These are phyloP conservation scores for Botryotinia calthae DNA, from an alignment of 2,329 filamentous ascomycete species.

Conservation along the genomic window DNA sequence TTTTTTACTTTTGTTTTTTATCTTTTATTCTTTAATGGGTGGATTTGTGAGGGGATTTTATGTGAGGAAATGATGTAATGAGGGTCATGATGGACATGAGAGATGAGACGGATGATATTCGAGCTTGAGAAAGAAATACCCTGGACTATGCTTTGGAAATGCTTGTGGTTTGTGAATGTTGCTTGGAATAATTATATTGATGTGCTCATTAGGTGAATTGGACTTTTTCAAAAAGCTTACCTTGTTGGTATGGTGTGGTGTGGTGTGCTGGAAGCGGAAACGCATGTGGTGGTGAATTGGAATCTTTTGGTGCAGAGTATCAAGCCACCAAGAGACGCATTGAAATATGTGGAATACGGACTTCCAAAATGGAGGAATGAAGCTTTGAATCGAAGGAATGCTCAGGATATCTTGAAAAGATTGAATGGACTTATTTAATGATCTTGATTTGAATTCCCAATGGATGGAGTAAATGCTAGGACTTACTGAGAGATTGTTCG, in stretches of 20 bases:
- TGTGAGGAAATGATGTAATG: too few relatives aligned
- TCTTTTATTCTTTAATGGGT: neutral
- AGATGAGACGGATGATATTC: neutral
- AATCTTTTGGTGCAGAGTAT: neutral
- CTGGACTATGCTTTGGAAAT: neutral
- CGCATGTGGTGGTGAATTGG: neutral
- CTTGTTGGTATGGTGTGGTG: neutral
- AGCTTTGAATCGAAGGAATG: neutral
- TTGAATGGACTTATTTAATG: too few relatives aligned
- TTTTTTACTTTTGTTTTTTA: neutral
- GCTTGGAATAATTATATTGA: too few relatives aligned
- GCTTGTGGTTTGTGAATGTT: neutral
- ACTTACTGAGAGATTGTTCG: neutral
- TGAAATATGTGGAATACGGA: neutral
- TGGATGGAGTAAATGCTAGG: neutral
- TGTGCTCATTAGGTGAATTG: too few relatives aligned
- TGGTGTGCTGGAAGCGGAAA: neutral
- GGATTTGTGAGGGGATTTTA: too few relatives aligned
- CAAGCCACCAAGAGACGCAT: neutral
- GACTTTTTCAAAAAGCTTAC: neutral
- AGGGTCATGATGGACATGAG: too few relatives aligned
- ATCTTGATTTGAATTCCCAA: neutral
- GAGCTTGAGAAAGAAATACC: neutral
- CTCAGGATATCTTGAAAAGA: neutral
- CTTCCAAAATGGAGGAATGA: neutral